Conservation (phyloP, 139 green algal species). For the Spirogloea muscicola region DNA sequence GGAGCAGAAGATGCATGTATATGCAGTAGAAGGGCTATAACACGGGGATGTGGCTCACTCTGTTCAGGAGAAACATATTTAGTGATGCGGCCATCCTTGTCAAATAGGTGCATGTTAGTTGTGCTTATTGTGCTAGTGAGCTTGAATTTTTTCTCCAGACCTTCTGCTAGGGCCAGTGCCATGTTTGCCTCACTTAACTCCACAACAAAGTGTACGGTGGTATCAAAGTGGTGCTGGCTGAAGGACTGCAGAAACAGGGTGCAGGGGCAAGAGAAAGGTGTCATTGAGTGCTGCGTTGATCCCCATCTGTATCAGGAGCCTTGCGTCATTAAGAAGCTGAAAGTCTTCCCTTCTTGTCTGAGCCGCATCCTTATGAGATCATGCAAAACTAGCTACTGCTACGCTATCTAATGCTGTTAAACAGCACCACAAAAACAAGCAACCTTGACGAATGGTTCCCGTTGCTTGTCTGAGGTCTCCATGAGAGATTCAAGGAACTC, state of each 20-base stretch:
- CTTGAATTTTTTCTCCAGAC: constrained; percentile 85
- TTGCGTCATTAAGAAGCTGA: too few species aligned
- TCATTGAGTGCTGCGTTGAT: too few species aligned
- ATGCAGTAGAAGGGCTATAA: too few species aligned
- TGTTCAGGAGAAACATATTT: constrained; percentile 80
- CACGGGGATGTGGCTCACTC: too few species aligned
- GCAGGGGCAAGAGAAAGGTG: neutral
- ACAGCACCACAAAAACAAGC: too few species aligned
- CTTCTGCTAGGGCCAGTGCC: constrained; percentile 47
- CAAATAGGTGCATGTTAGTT: constrained; percentile 96
- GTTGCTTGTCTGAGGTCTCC: too few species aligned
- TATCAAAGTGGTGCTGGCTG: constrained; percentile 85
- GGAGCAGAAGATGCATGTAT: too few species aligned
- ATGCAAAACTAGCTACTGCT: too few species aligned
- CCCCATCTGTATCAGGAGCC: too few species aligned
- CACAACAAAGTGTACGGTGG: constrained; percentile 80
- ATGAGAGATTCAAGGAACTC: constrained; percentile 90
- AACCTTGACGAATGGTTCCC: constrained; percentile 44
- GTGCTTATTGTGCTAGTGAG: constrained; percentile 75
- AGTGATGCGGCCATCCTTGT: constrained; percentile 78
- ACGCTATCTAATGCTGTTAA: too few species aligned
- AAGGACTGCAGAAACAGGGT: constrained; percentile 65
- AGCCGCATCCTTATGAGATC: too few species aligned
- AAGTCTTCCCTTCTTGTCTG: too few species aligned
- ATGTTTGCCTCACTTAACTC: constrained; percentile 67